Conservation (phyloP, 306 rosid genomes). For the Oemleria cerasiformis region DNA sequence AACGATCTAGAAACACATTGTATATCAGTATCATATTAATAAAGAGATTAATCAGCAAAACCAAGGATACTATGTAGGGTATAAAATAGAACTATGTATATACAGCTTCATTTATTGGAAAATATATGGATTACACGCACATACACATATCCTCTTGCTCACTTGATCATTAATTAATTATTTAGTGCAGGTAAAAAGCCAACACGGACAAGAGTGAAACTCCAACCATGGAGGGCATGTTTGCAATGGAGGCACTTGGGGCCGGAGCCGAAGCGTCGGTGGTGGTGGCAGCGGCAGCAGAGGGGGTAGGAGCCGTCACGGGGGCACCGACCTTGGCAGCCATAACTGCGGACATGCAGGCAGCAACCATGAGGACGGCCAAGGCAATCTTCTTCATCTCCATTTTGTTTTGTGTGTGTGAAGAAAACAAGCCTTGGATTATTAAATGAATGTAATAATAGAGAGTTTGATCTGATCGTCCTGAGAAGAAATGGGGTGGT, state of each 20-base stretch:
- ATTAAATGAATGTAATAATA: neutral
- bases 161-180: neutral
- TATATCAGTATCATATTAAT: no score
- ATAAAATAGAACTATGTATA: neutral
- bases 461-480: neutral
- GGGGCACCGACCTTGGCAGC: constrained; percentile 5
- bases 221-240: constrained; percentile 5
- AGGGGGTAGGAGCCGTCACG: constrained; percentile 3
- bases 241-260: neutral
- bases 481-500: constrained; percentile 7
- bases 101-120: constrained; percentile 4
- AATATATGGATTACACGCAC: neutral
- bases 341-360: constrained; percentile 16
- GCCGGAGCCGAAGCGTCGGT: neutral
- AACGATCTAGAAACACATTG: no score
- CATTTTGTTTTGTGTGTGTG: constrained; percentile 10
- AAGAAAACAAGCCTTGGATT: neutral
- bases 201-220: constrained; percentile 21
- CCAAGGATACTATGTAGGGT: no score
- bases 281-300: neutral
- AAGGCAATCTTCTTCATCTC: constrained; percentile 23
- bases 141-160: neutral
- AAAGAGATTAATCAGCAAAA: no score
- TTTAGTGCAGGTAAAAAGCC: constrained; percentile 19
- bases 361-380: constrained; percentile 4